Percentiles rank a stretch among this genome's conserved stretches.
phyloP scores from a whole-genome alignment of 495 filamentous ascomycete genomes.

The Extremus antarcticus region DNA sequence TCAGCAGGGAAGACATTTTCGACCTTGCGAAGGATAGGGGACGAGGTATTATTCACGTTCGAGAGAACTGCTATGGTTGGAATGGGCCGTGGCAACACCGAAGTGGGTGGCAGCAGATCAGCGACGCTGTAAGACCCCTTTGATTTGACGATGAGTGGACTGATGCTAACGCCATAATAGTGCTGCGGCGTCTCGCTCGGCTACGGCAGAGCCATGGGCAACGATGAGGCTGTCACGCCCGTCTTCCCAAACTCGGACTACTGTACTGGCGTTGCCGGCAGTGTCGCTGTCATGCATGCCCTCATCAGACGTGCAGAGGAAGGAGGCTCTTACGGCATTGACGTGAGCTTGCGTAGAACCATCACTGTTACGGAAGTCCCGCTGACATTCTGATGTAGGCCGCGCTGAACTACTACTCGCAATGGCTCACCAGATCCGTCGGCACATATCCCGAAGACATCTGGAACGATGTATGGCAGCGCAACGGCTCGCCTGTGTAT shows the following conservation, averaged over 20 bases:
- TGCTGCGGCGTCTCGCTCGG: slow-evolving; percentile 24
- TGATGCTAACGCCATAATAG: neutral
- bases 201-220: slow-evolving; percentile 30
- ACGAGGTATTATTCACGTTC: slow-evolving; percentile 39
- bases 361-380: neutral
- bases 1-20: slow-evolving; percentile 39
- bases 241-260: slow-evolving; percentile 32
- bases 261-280: slow-evolving; percentile 26
- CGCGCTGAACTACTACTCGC: slow-evolving; percentile 30
- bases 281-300: slow-evolving; percentile 22
- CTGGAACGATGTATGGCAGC: slow-evolving; percentile 27
- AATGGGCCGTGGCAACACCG: slow-evolving; percentile 41
- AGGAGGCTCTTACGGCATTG: slow-evolving; percentile 27
- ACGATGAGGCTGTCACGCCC: slow-evolving; percentile 30
- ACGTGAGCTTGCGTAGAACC: slow-evolving; percentile 18
- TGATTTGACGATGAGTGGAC: neutral
- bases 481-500: slow-evolving; percentile 26
- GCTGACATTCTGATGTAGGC: slow-evolving; percentile 15
- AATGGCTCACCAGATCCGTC: slow-evolving; percentile 29
- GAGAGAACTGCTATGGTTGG: slow-evolving; percentile 51
- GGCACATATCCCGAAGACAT: slow-evolving; percentile 23
- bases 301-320: slow-evolving; percentile 22
- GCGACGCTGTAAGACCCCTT: slow-evolving; percentile 34
- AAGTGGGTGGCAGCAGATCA: slow-evolving; percentile 48
- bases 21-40: slow-evolving; percentile 37